Evolutionary conservation across 2,329 filamentous ascomycete genomes (phyloP).

Genomic region (Metarhizium sp.): DNA sequence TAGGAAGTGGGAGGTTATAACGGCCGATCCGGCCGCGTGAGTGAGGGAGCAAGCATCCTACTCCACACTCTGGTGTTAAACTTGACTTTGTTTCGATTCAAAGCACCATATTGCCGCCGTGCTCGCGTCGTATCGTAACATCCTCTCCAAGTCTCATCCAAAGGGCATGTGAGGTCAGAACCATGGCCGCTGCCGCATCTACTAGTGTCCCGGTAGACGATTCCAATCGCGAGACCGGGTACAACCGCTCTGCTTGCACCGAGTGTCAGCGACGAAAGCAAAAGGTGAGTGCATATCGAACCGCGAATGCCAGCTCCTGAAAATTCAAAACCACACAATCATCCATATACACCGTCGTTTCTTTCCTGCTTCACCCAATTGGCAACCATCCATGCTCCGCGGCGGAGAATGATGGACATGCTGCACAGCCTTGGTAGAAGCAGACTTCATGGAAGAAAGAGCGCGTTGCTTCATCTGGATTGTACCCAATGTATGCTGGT

Average conservation of each 20-base stretch:
- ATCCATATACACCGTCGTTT: not conserved
- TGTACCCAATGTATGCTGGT: too few relatives aligned
- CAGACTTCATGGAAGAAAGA: too few relatives aligned
- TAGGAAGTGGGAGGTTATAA: not conserved
- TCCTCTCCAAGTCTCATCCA: not conserved
- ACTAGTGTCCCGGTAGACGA: not conserved
- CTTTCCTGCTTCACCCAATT: not conserved
- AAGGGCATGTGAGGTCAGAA: not conserved
- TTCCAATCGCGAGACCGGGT: constrained; percentile 5
- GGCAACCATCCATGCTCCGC: too few relatives aligned
- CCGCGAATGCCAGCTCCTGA: not conserved
- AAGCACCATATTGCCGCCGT: not conserved
- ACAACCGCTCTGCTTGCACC: constrained; percentile 28
- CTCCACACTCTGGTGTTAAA: not conserved
- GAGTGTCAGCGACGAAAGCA: constrained; percentile 32
- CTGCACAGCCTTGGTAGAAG: too few relatives aligned
- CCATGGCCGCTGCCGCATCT: not conserved
- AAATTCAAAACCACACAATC: not conserved
- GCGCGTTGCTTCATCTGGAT: too few relatives aligned
- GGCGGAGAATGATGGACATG: too few relatives aligned
- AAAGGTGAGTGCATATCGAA: constrained; percentile 17
- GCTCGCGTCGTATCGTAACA: not conserved
- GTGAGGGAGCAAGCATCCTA: not conserved
- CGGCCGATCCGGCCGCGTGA: not conserved
- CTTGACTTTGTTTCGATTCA: not conserved